Base-by-base conservation (phyloP, 108 stramenopile genomes). In the Phaeodactylum tricornutum region DNA sequence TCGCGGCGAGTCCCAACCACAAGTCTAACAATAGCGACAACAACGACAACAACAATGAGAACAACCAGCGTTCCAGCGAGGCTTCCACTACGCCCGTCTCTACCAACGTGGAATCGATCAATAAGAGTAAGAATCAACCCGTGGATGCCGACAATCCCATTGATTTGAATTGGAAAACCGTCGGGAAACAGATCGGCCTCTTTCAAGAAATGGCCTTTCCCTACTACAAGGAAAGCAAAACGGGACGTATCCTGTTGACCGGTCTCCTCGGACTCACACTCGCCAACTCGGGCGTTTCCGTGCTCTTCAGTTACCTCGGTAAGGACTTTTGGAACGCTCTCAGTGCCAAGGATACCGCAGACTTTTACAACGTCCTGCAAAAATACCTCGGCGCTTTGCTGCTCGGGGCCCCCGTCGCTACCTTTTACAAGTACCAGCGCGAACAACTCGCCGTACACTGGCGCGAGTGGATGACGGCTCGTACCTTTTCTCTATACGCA, bases 301-400 rank as follows among this genome's bases (percentile, higher is more conserved):
- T 96, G 19, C 77, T 69, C 4, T 96, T 96, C 64, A 85, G 82
- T 0, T 96, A 87, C 62, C 55, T 95, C 23, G 79, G 85, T 17
- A 75, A 89, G 37, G 93, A 94, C 50, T 95, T 96, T 70, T 96
- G 84, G 84, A 91, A 85, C 46, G 91, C 93, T 0, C 55, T 95
- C 29, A 69, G 60, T 27, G 53, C 73, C 30, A 90, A 92, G 60
- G 82, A 95, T 57, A 50, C 71, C 4, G 76, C 43, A 0, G 67
- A 86, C 43, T 95, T 92, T 48, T 83, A 81, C 37, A 22, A 33
- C 7, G 87, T 87, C 67, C 62, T 87, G 41, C 26, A 52, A 6
- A 81, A 87, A 61, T 94, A 77, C 45, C 55, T 77, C 3, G 72
- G 26, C 0, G 90, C 90, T 0, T 43, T 94, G 25, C 43, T 73